Evolutionary conservation across 2,329 filamentous ascomycete species (phyloP), one percentile per base, ranked within the genome.

Genomic region (Pseudogymnoascus sp.): DNA sequence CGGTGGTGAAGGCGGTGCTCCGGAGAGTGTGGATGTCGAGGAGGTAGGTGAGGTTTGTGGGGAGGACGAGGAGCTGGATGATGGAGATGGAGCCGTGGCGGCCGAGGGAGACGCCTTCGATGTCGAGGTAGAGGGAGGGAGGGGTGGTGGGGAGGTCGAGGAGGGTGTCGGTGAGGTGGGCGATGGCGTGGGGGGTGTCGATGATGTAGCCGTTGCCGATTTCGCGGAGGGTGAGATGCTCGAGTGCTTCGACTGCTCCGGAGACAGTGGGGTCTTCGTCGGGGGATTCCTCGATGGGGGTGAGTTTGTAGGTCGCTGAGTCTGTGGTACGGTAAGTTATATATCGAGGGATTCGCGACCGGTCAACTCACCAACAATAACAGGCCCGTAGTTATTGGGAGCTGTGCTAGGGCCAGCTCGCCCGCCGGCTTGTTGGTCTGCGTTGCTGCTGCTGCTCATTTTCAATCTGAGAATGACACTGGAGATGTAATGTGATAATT

Each of bases 41-140:
- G 2, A 82, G 67, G 65, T 75, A 77, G 4, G 70, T 70, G 4
- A 66, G 50, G 5, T 70, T 63, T 2, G 40, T 42, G 1, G 72
- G 70, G 1, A 66, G 61, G 44, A 75, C 65, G 37, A 73, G 70
- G 21, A 80, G 63, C 12, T 73, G 70, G 4, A 80, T 33, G 33
- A 80, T 73, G 0, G 78, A 77, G 7, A 80, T 69, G 2, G 72
- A 70, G 6, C 78, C 77, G n/a, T 74, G 28, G 5, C 77, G 71
- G 18, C 65, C 69, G 21, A 80, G 73, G 7, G 77, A 67, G 14
- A 75, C 66, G 4, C 78, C 78, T 69, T 80, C 77, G 1, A 80
- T 65, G 61, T 80, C 78, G n/a, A 80, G 35, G 66, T 75, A 80
- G 5, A 80, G 67, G 28, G 72, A 70, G 4, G 73, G 72, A 3